phyloP scores from a whole-genome alignment of 2,329 filamentous ascomycete species.

The Cercospora janseana region DNA sequence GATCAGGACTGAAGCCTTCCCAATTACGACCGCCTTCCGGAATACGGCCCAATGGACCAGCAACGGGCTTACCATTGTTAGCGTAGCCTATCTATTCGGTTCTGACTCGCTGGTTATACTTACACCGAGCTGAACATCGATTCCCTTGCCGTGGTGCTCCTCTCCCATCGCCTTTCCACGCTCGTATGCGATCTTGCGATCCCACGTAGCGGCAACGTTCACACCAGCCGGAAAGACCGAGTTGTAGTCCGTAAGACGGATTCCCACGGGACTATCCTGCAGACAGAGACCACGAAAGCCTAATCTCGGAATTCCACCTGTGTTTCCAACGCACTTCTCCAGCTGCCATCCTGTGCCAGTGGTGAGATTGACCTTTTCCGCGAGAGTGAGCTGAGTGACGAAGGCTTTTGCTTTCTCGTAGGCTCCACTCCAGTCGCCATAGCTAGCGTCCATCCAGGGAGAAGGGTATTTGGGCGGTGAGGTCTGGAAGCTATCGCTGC shows the following conservation, averaged over 20 bases:
- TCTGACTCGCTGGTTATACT: no score
- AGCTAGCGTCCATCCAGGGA: constrained; percentile 31
- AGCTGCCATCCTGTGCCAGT: constrained; percentile 49
- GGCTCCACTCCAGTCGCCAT: constrained; percentile 48
- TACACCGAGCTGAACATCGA: constrained; percentile 64
- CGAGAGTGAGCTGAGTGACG: constrained; percentile 36
- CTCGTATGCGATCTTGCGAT: constrained; percentile 36
- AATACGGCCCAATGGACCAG: constrained; percentile 53
- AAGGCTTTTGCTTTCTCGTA: constrained; percentile 35
- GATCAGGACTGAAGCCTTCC: constrained; percentile 65
- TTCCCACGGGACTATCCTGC: constrained; percentile 44
- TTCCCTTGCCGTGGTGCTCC: constrained; percentile 41
- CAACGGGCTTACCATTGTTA: constrained; percentile 48
- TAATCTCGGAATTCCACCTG: constrained; percentile 37
- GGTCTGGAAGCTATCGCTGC: constrained; percentile 28
- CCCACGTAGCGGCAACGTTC: constrained; percentile 48
- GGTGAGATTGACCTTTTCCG: constrained; percentile 39
- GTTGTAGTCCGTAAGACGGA: constrained; percentile 43
- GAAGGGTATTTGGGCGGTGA: constrained; percentile 33
- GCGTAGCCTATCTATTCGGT: no score
- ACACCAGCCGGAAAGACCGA: constrained; percentile 45
- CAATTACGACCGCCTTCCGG: constrained; percentile 38
- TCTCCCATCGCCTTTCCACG: constrained; percentile 37
- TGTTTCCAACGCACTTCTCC: constrained; percentile 41
- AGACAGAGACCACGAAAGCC: constrained; percentile 44